Evolutionary conservation across 2,329 filamentous ascomycete genomes (phyloP).

Genomic region (Beauveria sp.): DNA sequence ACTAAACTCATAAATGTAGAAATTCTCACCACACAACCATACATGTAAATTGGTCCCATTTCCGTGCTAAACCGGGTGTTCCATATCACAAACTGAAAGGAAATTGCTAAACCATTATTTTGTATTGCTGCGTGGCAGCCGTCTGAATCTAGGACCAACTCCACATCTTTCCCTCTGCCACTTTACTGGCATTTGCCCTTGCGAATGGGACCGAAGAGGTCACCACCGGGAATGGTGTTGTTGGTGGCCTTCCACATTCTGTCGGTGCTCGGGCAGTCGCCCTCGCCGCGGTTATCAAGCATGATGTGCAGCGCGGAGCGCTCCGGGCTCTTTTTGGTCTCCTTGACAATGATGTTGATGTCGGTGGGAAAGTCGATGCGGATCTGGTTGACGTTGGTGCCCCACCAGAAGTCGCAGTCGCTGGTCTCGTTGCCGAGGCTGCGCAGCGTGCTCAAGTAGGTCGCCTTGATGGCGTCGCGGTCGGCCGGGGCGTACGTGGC

Average conservation of each 20-base stretch:
- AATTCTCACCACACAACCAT: no score
- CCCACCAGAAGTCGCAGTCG: slow-evolving; percentile 6
- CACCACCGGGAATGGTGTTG: slow-evolving; percentile 4
- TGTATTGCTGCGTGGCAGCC: not conserved
- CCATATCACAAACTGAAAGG: no score
- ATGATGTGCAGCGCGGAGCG: slow-evolving; percentile 12
- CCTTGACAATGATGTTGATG: slow-evolving; percentile 8
- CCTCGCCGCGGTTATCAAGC: slow-evolving; percentile 8
- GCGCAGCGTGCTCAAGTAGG: slow-evolving; percentile 9
- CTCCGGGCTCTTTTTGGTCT: no score
- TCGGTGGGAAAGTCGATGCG: slow-evolving; percentile 8
- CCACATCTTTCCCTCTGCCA: not conserved
- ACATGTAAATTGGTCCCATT: no score
- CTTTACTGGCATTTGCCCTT: slow-evolving; percentile 8
- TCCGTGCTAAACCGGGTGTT: no score
- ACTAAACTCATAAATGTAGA: no score
- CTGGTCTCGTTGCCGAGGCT: slow-evolving; percentile 8
- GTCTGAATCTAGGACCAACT: not conserved
- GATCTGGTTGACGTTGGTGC: slow-evolving; percentile 4
- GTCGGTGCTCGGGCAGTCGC: slow-evolving; percentile 4
- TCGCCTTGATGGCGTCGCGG: slow-evolving; percentile 11
- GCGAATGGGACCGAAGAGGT: slow-evolving; percentile 9
- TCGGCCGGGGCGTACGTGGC: slow-evolving; percentile 9
- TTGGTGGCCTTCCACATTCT: slow-evolving; percentile 2
- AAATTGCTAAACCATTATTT: not conserved